phyloP scores from a whole-genome alignment of 83 land plant species.

The Diphasiastrum complanatum region DNA sequence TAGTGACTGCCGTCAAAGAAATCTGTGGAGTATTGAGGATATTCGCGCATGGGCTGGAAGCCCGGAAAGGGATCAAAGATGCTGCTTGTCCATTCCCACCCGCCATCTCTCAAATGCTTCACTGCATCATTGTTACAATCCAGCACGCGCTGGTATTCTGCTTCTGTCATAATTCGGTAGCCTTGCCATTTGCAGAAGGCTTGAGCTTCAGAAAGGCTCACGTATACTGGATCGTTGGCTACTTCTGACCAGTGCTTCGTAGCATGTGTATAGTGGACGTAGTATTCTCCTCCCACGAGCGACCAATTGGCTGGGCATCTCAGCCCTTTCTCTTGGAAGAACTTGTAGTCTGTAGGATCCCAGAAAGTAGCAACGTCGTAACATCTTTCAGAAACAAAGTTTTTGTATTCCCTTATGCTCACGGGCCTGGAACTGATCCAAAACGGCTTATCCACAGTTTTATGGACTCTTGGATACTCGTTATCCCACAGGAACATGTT shows the following conservation, averaged over 20 bases:
- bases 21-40: constrained; percentile 37
- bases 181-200: constrained; percentile 37
- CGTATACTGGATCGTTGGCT: constrained; percentile 28
- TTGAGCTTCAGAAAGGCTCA: constrained; percentile 43
- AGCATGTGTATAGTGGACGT: constrained; percentile 9
- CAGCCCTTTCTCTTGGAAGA: constrained; percentile 19
- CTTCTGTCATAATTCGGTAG: constrained; percentile 34
- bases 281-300: constrained; percentile 16
- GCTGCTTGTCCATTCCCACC: constrained; percentile 44
- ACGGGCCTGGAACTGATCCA: constrained; percentile 30
- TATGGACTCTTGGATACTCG: constrained; percentile 25
- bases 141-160: constrained; percentile 32
- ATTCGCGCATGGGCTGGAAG: constrained; percentile 29
- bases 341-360: constrained; percentile 22
- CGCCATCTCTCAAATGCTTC: constrained; percentile 17
- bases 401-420: constrained; percentile 16
- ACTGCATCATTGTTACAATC: constrained; percentile 16
- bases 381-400: constrained; percentile 27
- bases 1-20: constrained; percentile 43
- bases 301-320: constrained; percentile 41
- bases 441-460: constrained; percentile 18
- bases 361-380: constrained; percentile 20
- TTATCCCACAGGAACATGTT: constrained; percentile 34
- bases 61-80: constrained; percentile 33
- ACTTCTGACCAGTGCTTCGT: constrained; percentile 32